These are phyloP conservation scores for Smallanthus sonchifolius DNA, from an alignment of 129 eudicot genomes.

Conservation along the genomic window DNA sequence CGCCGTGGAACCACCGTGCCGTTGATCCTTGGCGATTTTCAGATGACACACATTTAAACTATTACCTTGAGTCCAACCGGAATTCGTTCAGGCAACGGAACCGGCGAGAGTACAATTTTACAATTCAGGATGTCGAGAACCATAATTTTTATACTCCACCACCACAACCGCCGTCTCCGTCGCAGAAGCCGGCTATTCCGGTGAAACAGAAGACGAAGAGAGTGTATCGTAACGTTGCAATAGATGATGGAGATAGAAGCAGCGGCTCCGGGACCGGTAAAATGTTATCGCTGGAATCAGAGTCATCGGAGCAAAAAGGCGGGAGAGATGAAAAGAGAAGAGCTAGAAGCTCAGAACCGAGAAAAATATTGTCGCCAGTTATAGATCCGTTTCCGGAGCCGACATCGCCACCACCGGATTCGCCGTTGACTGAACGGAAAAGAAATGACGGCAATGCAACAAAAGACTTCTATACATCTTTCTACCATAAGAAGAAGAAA, in stretches of 20 bases:
- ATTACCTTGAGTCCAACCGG: conserved; percentile 34
- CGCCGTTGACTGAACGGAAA: conserved; percentile 30
- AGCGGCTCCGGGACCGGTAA: conserved; percentile 15
- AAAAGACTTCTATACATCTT: conserved; percentile 51
- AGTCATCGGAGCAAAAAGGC: conserved; percentile 23
- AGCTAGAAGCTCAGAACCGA: conserved; percentile 36
- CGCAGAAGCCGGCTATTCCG: conserved; percentile 15
- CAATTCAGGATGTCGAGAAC: background rate
- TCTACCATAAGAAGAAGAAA: conserved; percentile 57
- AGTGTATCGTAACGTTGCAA: conserved; percentile 15
- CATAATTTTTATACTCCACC: conserved; percentile 8
- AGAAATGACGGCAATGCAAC: conserved; percentile 35
- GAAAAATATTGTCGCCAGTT: conserved; percentile 14
- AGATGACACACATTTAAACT: conserved; percentile 55
- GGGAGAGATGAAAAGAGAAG: conserved; percentile 30
- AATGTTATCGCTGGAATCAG: conserved; percentile 14
- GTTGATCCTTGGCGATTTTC: conserved; percentile 54
- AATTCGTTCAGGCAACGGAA: conserved; percentile 41
- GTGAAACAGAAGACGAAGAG: conserved; percentile 35
- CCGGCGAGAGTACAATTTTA: conserved; percentile 25
- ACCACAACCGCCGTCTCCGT: conserved; percentile 5
- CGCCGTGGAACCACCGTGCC: conserved; percentile 31
- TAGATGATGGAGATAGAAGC: conserved; percentile 21
- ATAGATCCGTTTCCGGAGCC: conserved; percentile 35
- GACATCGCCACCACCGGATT: conserved; percentile 32